Evolutionary conservation across 176 grass and related monocot species (phyloP).

Genomic region (Miscanthus lutarioriparius): DNA sequence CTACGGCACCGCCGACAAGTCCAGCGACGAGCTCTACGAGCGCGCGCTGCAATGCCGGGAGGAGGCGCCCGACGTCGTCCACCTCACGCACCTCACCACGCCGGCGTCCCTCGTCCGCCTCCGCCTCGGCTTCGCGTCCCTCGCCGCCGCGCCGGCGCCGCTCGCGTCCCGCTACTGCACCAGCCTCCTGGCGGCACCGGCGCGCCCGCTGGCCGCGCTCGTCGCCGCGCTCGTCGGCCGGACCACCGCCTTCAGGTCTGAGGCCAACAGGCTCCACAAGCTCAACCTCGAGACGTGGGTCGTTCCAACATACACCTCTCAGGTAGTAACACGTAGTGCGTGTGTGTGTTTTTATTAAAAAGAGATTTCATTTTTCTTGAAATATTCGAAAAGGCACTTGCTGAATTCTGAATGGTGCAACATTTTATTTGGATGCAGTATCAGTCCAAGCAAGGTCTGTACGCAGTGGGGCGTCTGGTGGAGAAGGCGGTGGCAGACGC

Average conservation of each 20-base stretch:
- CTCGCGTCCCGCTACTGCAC: not conserved
- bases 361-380: not conserved
- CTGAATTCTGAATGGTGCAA: not conserved
- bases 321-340: slow-evolving; percentile 6
- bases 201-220: slow-evolving; percentile 9
- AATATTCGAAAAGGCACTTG: no score
- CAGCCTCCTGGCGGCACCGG: not conserved
- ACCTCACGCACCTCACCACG: slow-evolving; percentile 70
- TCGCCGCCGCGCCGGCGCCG: slow-evolving; percentile 42
- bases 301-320: slow-evolving; percentile 51
- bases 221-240: slow-evolving; percentile 26
- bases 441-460: slow-evolving; percentile 3
- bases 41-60: slow-evolving; percentile 28
- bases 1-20: slow-evolving; percentile 61
- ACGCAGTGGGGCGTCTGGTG: slow-evolving; percentile 35
- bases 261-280: slow-evolving; percentile 48
- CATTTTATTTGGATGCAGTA: slow-evolving; percentile 45
- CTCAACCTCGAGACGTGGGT: slow-evolving; percentile 59
- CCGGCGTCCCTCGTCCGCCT: slow-evolving; percentile 48
- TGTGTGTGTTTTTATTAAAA: not conserved
- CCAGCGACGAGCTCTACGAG: slow-evolving; percentile 61
- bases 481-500: slow-evolving; percentile 57
- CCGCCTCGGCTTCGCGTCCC: slow-evolving; percentile 49
- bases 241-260: slow-evolving; percentile 15
- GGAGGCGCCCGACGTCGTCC: slow-evolving; percentile 51